Evolutionary conservation across 2,329 filamentous ascomycete genomes (phyloP), one percentile per base, ranked within the genome.

Genomic region (Epichloe coenophiala): DNA sequence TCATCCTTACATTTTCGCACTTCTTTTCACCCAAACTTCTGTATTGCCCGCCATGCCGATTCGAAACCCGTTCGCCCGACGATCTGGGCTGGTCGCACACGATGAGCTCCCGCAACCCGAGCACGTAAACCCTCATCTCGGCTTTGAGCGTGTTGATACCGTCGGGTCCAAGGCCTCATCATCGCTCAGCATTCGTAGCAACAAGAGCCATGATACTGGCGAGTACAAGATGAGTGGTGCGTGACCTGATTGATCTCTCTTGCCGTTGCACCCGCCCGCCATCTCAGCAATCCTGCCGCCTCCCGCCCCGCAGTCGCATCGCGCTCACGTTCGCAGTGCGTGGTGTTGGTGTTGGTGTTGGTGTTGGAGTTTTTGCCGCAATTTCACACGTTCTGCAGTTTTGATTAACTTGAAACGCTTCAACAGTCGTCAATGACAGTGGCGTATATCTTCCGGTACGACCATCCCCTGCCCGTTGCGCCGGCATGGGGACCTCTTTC

Each of bases 371-470:
- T 19, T 49, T 49, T 41, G 54, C 58, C 58, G 59, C 60, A 56
- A 58, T 57, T 61, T 52, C n/a, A 12, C 19, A 33, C n/a, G 45
- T 47, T 11, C 2, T 3, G 27, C 31, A 23, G 53, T 53, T 44
- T 23, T 47, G 21, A 27, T 19, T 52, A n/a, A 52, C 38, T 15
- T 37, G 43, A 33, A 37, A 5, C 23, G 6, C 45, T 47, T 33
- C 42, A 50, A 54, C 65, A 96, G 91, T 96, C 57, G 93, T 97
- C 66, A 94, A 95, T 64, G 90, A 95, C 68, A 94, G 86, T 66
- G 91, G 91, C 58, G 86, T 95, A 55, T 97, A 95, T 70, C 79
- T 97, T 58, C 91, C 91, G 60, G 88, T 93, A 81, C 8, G 49
- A 11, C 12, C n/a, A 27, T 42, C 38, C 33, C 45, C 19, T 35